These are phyloP conservation scores for Protea cynaroides DNA, from an alignment of 164 flowering plant species.

Conservation along the genomic window DNA sequence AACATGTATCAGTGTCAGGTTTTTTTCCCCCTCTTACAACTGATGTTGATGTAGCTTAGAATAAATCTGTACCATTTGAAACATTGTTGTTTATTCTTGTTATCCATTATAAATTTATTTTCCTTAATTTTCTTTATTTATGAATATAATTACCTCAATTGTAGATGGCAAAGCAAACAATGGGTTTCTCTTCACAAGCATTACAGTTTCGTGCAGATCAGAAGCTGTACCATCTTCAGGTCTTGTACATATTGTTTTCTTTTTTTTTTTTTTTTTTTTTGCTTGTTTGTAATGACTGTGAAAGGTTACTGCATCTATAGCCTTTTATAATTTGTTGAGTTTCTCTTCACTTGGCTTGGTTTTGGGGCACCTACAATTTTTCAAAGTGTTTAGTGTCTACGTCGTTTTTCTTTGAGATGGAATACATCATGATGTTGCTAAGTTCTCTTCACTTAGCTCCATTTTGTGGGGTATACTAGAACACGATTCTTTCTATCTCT, in stretches of 20 bases:
- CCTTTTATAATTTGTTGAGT: too few species aligned
- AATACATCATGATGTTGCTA: too few species aligned
- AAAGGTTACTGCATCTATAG: too few species aligned
- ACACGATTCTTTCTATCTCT: too few species aligned
- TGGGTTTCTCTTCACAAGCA: constrained; percentile 86
- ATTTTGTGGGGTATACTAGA: too few species aligned
- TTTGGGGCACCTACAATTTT: too few species aligned
- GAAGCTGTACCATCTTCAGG: constrained; percentile 95
- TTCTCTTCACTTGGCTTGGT: too few species aligned
- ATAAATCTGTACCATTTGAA: background rate
- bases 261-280: background rate
- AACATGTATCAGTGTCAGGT: constrained; percentile 99
- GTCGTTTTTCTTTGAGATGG: too few species aligned
- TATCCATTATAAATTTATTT: background rate
- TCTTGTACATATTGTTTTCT: constrained; percentile 19
- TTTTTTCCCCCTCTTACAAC: background rate
- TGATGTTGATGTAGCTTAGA: background rate
- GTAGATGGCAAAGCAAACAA: constrained; percentile 97
- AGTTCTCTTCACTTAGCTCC: too few species aligned
- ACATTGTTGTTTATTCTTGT: background rate
- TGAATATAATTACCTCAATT: constrained; percentile 2
- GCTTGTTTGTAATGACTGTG: background rate
- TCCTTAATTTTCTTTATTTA: background rate
- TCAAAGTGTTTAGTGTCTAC: too few species aligned
- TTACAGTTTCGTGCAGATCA: constrained; percentile 79